Evolutionary conservation across 495 filamentous ascomycete genomes (phyloP), one percentile per base, ranked within the genome.

Genomic region (Neurospora tetrasperma): DNA sequence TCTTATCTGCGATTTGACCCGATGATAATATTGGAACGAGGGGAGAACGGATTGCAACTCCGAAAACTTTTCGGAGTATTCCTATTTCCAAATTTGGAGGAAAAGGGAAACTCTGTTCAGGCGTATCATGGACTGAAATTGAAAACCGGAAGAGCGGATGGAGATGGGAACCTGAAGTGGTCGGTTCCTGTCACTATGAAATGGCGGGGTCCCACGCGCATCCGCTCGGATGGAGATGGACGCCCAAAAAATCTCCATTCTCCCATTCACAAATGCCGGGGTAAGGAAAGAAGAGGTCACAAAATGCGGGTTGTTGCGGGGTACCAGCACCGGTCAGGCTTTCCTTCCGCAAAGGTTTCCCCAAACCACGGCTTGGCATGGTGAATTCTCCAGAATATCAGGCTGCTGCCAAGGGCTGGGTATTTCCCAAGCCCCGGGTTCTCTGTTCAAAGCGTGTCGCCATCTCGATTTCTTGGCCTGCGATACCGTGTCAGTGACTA

Each of bases 381-480:
- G 12, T 35, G 23, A 71, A 48, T 38, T 69, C 40, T 73, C 76
- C 76, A 76, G 78, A 76, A 72, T 71, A 76, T 18, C 72, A 75
- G 76, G 76, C 75, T 76, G 76, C 75, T 76, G 79, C 79, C 79
- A 80, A 80, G 79, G 20, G 23, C 76, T 80, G 72, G 78, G 78
- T 76, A 73, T 44, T 73, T 73, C 42, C 74, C 71, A 70, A 38
- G 66, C 74, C 74, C 74, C 72, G 72, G 72, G 72, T 73, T 74
- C 5, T 70, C 38, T 35, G 18, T 69, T 35, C 59, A 41, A 62
- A 59, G 27, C 23, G 23, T 59, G 48, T 59, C 5, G 12, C 48
- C 48, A 59, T 59, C 23, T 31, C 48, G 23, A 59, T 23, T 31
- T 59, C 48, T 59, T 59, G 48, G 48, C 23, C 23, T 62, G 54